Evolutionary conservation across 768 basidiomycete genomes (phyloP), one percentile per base, ranked within the genome.

Genomic region (Neoboletus brunneissimus): DNA sequence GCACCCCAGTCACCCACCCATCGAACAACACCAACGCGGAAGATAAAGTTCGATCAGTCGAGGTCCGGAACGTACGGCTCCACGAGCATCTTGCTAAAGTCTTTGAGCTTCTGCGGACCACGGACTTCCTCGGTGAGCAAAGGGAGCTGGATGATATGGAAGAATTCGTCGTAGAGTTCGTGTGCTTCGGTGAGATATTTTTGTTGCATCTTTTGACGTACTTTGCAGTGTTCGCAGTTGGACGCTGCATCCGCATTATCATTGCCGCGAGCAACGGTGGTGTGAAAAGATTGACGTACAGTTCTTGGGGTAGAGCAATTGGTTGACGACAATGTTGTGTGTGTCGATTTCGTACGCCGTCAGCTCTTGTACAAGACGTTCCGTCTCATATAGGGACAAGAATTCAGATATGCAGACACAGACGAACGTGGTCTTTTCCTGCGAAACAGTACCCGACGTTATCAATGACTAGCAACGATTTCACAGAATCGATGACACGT

Each of bases 401-500:
- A 99, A 98, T 73, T 98, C 96, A 51, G 96, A 97, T 68, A 98
- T 98, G 79, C 94, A 94, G 51, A 98, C 96, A 66, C 97, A 98
- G 64, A 99, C 89, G 67, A 99, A 99, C 18, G 94, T 98, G 12
- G 97, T 99, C 77, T 95, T 96, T 76, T 99, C 97, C 92, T 95
- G 51, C 2, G 20, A 44, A 37, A 16, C 10, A 31, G 34, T 4
- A 20, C 4, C 51, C 54, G 27, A 44, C 22, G 35, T 29, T n/a
- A 31, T 56, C 47, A 46, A 27, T 8, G 34, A 34, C 38, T 18
- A 8, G 3, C 37, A 15, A 35, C 29, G 15, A 31, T 48, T 11
- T 11, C 29, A 32, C 45, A 40, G 7, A 25, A 31, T 34, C 0
- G 8, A 47, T 4, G 45, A 16, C 5, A 50, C 90, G 54, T 63